These are phyloP conservation scores for Metschnikowia kunwiensis DNA, from an alignment of 805 yeast genomes.

Conservation along the genomic window DNA sequence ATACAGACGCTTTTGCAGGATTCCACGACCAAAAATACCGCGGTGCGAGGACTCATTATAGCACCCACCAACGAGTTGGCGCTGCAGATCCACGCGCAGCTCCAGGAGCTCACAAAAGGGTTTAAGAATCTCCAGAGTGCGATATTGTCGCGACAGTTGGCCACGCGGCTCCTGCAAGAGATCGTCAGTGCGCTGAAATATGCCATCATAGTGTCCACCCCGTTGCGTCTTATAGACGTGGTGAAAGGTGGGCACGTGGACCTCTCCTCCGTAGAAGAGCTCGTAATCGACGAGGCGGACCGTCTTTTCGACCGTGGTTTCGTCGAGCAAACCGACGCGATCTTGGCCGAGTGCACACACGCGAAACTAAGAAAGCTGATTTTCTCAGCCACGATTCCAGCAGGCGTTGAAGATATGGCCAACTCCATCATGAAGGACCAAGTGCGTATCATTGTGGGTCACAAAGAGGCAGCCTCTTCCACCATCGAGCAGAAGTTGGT, in stretches of 20 bases:
- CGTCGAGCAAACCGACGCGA: slow-evolving; percentile 85
- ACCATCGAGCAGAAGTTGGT: slow-evolving; percentile 79
- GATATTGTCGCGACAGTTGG: slow-evolving; percentile 66
- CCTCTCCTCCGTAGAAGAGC: slow-evolving; percentile 62
- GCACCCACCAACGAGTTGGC: slow-evolving; percentile 97
- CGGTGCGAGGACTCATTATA: slow-evolving; percentile 72
- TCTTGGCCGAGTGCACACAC: slow-evolving; percentile 58
- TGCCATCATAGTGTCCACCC: slow-evolving; percentile 84
- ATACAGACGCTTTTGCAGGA: slow-evolving; percentile 47
- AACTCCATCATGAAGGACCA: slow-evolving; percentile 81
- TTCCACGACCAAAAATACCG: slow-evolving; percentile 35
- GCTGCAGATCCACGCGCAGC: slow-evolving; percentile 72
- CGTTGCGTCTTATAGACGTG: slow-evolving; percentile 79
- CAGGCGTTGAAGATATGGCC: slow-evolving; percentile 87
- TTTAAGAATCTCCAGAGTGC: slow-evolving; percentile 54
- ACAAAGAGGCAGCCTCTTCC: slow-evolving; percentile 86
- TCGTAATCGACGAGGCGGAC: slow-evolving; percentile 95
- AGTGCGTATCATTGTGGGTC: slow-evolving; percentile 84
- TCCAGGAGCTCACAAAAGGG: slow-evolving; percentile 55
- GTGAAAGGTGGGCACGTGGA: slow-evolving; percentile 60
- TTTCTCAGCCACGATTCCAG: slow-evolving; percentile 94
- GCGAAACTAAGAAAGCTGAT: slow-evolving; percentile 64
- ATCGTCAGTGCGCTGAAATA: slow-evolving; percentile 58
- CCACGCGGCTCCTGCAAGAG: slow-evolving; percentile 63
- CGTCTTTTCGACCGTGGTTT: slow-evolving; percentile 83